These are phyloP conservation scores for Rhodotorula graminis DNA, from an alignment of 768 basidiomycete genomes.

Conservation along the genomic window DNA sequence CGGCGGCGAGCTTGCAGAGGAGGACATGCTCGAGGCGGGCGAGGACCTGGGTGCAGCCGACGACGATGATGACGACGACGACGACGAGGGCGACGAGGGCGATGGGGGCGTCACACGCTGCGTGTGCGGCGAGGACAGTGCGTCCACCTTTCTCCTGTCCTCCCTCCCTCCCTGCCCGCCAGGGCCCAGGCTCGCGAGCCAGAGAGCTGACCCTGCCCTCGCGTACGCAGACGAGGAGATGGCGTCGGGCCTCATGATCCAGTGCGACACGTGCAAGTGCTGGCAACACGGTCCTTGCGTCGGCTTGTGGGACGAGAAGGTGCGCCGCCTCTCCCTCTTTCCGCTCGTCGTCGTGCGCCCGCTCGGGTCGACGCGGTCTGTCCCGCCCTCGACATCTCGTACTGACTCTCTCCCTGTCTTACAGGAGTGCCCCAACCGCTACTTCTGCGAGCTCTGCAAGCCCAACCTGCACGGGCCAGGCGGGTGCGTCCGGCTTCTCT, in stretches of 20 bases:
- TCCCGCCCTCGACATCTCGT: no score
- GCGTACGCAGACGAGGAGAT: conserved; percentile 55
- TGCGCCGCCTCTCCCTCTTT: not conserved
- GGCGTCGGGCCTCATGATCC: conserved; percentile 78
- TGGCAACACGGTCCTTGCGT: conserved; percentile 99
- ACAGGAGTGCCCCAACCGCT: conserved; percentile 63
- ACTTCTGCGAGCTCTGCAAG: conserved; percentile 88
- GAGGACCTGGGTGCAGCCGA: not conserved
- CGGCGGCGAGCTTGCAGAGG: conserved; percentile 7
- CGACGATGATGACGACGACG: not conserved
- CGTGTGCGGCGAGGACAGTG: conserved; percentile 76
- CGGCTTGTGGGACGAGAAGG: conserved; percentile 65
- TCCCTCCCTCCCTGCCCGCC: no score
- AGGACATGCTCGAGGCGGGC: not conserved
- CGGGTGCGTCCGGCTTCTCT: conserved; percentile 16
- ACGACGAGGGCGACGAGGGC: conserved; percentile 54
- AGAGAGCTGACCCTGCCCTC: not conserved
- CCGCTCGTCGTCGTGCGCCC: no score
- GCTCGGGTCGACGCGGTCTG: no score
- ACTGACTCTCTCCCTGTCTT: not conserved
- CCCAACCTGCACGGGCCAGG: conserved; percentile 68
- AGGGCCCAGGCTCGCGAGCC: no score
- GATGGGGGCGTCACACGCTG: conserved; percentile 68
- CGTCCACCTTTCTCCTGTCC: conserved; percentile 42
- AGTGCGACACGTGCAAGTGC: conserved; percentile 92